phyloP scores from a whole-genome alignment of 2,329 filamentous ascomycete genomes.

The Aspergillus flavus region DNA sequence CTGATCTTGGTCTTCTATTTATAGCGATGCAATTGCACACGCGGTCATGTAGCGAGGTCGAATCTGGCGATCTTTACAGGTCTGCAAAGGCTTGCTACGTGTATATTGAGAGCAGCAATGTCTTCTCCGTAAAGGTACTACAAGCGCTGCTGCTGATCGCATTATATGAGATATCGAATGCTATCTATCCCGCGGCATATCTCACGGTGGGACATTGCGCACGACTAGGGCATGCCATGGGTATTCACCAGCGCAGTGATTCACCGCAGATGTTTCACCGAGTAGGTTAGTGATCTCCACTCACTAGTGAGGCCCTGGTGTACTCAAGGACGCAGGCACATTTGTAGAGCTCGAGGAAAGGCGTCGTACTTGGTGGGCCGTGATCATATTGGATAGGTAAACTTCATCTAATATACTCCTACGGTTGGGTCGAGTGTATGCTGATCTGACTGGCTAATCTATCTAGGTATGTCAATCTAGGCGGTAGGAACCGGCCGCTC shows the following conservation, averaged over 20 bases:
- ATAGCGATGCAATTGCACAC: neutral
- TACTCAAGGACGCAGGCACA: neutral
- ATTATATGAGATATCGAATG: neutral
- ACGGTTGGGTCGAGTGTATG: neutral
- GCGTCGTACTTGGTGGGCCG: constrained; percentile 1
- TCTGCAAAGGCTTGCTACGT: neutral
- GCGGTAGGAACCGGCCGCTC: neutral
- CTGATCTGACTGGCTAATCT: neutral
- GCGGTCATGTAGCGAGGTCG: neutral
- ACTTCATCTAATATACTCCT: too few relatives aligned
- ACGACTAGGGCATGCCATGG: neutral
- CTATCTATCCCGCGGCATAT: constrained; percentile 3
- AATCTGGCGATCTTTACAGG: neutral
- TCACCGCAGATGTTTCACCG: neutral
- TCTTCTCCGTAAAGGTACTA: neutral
- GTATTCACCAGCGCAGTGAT: neutral
- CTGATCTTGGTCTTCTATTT: neutral
- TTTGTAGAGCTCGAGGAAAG: constrained; percentile 1
- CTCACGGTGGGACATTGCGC: constrained; percentile 1
- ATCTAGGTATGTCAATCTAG: neutral
- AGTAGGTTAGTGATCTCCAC: neutral
- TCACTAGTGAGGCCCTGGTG: rapidly evolving
- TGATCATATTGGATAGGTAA: neutral
- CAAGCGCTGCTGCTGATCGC: neutral
- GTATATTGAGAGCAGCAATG: neutral